Evolutionary conservation across 2,329 filamentous ascomycete species (phyloP).

Genomic region (Epichloe elymi): DNA sequence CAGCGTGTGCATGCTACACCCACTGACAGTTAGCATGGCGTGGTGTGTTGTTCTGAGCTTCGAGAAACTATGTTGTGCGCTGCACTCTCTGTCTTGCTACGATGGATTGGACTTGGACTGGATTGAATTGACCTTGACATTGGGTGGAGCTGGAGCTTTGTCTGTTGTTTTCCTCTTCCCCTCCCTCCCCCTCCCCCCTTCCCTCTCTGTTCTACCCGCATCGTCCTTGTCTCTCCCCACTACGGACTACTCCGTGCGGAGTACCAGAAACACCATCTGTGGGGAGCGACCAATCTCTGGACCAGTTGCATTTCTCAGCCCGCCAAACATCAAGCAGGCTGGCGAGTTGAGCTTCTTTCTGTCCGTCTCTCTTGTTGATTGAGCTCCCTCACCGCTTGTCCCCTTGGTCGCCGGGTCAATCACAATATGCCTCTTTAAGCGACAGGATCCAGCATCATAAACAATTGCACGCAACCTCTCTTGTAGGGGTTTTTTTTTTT

Average conservation of each 20-base stretch:
- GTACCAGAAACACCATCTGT: not conserved
- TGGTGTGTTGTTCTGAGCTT: not conserved
- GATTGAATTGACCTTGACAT: no score
- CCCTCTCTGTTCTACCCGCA: no score
- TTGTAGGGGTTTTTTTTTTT: no score
- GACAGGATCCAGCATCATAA: constrained; percentile 1
- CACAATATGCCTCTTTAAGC: not conserved
- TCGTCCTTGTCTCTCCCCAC: not conserved
- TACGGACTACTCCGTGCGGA: not conserved
- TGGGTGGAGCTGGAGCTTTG: no score
- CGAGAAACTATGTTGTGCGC: not conserved
- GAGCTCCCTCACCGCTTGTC: constrained; percentile 4
- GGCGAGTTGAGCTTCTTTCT: not conserved
- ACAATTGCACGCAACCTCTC: not conserved
- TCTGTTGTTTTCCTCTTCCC: no score
- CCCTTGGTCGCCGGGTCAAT: constrained; percentile 4
- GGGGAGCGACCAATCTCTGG: not conserved
- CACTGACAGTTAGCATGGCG: no score
- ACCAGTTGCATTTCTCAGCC: not conserved
- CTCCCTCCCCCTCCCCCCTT: no score
- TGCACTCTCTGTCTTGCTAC: not conserved
- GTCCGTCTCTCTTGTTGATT: not conserved
- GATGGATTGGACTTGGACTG: no score
- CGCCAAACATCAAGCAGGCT: not conserved
- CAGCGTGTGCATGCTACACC: not conserved